These are phyloP conservation scores for Nyctanthes arbortristis DNA, from an alignment of 257 asterid species.

Conservation along the genomic window DNA sequence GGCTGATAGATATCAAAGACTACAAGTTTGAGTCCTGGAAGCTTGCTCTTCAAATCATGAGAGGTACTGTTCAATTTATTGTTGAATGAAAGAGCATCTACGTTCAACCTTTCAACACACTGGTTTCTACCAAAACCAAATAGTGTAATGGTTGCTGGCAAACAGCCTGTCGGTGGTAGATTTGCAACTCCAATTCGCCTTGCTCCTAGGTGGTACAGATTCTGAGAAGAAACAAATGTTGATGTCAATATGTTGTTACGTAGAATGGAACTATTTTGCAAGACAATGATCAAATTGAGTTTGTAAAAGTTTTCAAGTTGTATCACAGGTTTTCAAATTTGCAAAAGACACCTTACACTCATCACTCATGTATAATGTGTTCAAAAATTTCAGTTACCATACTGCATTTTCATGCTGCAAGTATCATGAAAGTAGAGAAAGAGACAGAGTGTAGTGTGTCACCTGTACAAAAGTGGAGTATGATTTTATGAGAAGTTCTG, in stretches of 20 bases:
- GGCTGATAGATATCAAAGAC: conserved; percentile 75
- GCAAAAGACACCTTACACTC: not conserved
- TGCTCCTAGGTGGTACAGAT: conserved; percentile 59
- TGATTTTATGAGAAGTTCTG: conserved; percentile 54
- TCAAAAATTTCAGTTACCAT: not conserved
- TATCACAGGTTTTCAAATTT: not conserved
- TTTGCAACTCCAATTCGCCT: conserved; percentile 73
- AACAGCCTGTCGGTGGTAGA: conserved; percentile 80
- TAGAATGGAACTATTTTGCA: not conserved
- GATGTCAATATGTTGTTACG: not conserved
- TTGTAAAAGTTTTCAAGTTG: not conserved
- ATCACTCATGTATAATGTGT: not conserved
- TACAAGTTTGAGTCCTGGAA: conserved; percentile 68
- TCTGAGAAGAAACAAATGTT: conserved; percentile 31
- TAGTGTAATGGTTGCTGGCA: conserved; percentile 78
- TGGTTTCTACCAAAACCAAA: conserved; percentile 62
- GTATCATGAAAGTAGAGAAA: not conserved
- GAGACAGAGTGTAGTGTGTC: not conserved
- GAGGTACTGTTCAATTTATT: conserved; percentile 60
- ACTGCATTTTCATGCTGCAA: not conserved
- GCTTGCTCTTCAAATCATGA: conserved; percentile 45
- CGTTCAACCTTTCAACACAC: conserved; percentile 64
- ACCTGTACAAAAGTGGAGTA: conserved; percentile 66
- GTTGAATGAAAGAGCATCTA: conserved; percentile 65
- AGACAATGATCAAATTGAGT: not conserved